Evolutionary conservation across 345 rosid genomes (phyloP), one percentile per base, ranked within the genome.

Genomic region (Clarkia xantiana): DNA sequence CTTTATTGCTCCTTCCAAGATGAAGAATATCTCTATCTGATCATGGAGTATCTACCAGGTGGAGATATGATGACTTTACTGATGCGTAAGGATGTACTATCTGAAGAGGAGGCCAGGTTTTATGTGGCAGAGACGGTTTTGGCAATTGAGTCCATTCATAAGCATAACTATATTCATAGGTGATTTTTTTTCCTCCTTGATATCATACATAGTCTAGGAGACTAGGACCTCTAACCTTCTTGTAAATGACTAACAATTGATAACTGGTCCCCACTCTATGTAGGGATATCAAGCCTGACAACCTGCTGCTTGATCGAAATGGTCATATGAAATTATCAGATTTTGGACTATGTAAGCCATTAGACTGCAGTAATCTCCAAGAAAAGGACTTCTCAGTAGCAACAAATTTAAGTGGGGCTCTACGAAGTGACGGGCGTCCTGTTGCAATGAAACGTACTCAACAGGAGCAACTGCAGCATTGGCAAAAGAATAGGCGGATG

Each of bases 31-130:
- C 66, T 90, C 42, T 90, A 90, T 69, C 91, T 90, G 18, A 79
- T 90, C 25, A 90, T 90, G 97, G 97, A 91, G 75, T 91, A 91
- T 75, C 60, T 91, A 55, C 96, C 98, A 60, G 98, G 98, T 56
- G 98, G 98, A 65, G 98, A 91, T 81, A 81, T 91, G 96, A 91
- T 91, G 98, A 91, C 98, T 60, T 74, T 91, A 61, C 73, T 91
- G 15, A 91, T 91, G 98, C 76, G 98, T 57, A 91, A 86, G 74
- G 96, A 91, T 59, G 79, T 87, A 51, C 71, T 91, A 65, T 79
- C 98, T 40, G 98, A 86, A 66, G 90, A 91, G 51, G 96, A 91
- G 75, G 90, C 98, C 38, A 72, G 82, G 56, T 91, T 91, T 76
- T 91, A 91, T 72, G 87, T 91, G 61, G 96, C 82, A 47, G 98